These are phyloP conservation scores for Globisporangium parvum DNA, from an alignment of 352 stramenopile species.

Conservation along the genomic window DNA sequence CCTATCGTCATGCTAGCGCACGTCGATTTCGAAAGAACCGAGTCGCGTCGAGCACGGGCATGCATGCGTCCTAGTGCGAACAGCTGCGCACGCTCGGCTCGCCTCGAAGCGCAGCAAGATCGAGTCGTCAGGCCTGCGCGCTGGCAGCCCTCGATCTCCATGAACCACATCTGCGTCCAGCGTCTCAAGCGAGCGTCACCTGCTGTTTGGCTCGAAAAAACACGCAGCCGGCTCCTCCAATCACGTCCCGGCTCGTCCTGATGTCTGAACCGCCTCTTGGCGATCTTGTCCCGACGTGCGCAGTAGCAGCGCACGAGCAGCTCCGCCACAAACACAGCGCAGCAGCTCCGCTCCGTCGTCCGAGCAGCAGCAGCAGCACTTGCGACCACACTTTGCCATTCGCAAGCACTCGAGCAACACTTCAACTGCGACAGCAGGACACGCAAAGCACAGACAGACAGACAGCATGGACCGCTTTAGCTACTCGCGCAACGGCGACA, in stretches of 20 bases:
- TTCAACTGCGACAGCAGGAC: background rate
- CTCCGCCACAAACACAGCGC: background rate
- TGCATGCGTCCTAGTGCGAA: too few species aligned
- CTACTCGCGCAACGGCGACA: slow-evolving; percentile 76
- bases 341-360: too few species aligned
- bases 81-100: too few species aligned
- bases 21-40: background rate
- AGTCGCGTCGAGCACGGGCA: too few species aligned
- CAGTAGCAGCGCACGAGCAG: background rate
- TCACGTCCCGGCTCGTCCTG: background rate
- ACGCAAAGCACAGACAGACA: background rate
- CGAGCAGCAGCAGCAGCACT: too few species aligned
- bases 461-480: slow-evolving; percentile 60
- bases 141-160: too few species aligned
- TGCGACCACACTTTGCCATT: background rate
- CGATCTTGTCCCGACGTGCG: background rate
- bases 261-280: slow-evolving; percentile 1
- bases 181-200: too few species aligned
- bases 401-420: background rate
- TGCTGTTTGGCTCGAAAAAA: background rate
- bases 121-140: too few species aligned
- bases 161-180: background rate
- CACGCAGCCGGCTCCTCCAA: background rate
- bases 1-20: background rate
- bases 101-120: too few species aligned